phyloP scores from a whole-genome alignment of 192 early-diverging fungal genomes.

The Phycomyces blakesleeanus region DNA sequence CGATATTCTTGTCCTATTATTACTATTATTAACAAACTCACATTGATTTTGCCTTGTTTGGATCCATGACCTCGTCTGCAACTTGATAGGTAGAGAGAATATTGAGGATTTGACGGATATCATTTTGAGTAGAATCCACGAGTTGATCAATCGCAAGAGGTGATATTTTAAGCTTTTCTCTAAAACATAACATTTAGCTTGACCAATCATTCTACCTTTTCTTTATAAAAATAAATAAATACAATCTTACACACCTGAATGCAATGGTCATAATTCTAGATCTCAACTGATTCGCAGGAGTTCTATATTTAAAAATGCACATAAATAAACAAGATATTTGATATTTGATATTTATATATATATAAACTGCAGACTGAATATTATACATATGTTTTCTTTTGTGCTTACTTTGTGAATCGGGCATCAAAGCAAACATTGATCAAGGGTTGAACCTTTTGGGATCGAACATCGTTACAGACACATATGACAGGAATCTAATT shows the following conservation, averaged over 20 bases:
- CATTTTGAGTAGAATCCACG: constrained; percentile 72
- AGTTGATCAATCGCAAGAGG: constrained; percentile 78
- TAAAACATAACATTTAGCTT: constrained; percentile 12
- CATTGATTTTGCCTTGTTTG: constrained; percentile 74
- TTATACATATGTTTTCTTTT: no score
- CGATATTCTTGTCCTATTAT: neutral
- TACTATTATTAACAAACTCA: constrained; percentile 28
- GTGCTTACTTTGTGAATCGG: constrained; percentile 66
- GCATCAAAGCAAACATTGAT: constrained; percentile 81
- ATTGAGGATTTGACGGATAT: constrained; percentile 96
- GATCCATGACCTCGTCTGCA: constrained; percentile 59
- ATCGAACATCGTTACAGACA: constrained; percentile 94
- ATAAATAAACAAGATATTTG: no score
- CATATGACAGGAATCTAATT: constrained; percentile 91
- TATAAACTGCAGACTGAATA: no score
- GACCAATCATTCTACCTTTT: no score
- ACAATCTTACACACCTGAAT: constrained; percentile 36
- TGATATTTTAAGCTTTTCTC: constrained; percentile 73
- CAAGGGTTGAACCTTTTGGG: constrained; percentile 80
- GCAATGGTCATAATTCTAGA: constrained; percentile 76
- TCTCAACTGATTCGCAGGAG: constrained; percentile 53
- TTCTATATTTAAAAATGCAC: constrained; percentile 1
- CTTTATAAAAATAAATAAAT: no score
- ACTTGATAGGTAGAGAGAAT: constrained; percentile 88
- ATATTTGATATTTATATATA: no score